phyloP scores from a whole-genome alignment of 2,329 filamentous ascomycete genomes.

The Neurospora sp. region DNA sequence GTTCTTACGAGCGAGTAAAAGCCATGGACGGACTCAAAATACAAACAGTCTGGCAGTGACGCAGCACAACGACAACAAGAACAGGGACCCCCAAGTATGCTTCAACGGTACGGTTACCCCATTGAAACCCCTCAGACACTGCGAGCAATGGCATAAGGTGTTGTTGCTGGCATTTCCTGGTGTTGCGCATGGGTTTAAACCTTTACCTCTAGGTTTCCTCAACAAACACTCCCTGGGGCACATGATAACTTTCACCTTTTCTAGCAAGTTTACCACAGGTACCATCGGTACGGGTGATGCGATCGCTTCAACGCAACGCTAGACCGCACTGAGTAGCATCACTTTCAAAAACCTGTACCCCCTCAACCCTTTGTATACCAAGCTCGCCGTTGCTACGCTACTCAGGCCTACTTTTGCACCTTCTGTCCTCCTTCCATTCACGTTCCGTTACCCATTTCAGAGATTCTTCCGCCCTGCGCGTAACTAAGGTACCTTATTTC shows the following conservation, averaged over 20 bases:
- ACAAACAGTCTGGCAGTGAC: neutral
- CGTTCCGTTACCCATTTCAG: neutral
- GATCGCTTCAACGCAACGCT: neutral
- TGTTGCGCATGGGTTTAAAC: neutral
- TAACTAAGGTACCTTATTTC: neutral
- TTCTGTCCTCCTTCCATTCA: neutral
- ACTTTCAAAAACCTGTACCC: neutral
- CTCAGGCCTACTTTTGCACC: neutral
- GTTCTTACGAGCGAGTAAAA: neutral
- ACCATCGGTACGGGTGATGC: neutral
- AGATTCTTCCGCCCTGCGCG: neutral
- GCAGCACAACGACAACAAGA: neutral
- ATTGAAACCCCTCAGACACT: neutral
- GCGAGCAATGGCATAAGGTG: neutral
- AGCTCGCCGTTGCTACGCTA: neutral
- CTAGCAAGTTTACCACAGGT: neutral
- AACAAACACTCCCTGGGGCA: neutral
- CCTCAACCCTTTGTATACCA: neutral
- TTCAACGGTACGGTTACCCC: neutral
- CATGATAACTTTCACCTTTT: neutral
- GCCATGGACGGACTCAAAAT: neutral
- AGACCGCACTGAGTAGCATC: neutral
- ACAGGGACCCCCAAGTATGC: neutral
- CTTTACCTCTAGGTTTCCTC: neutral
- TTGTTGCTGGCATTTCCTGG: neutral